A percentile compares a stretch with the other conserved stretches of the same genome.
Evolutionary conservation across 2,329 filamentous ascomycete genomes (phyloP).

Genomic region (Colletotrichum siamense): DNA sequence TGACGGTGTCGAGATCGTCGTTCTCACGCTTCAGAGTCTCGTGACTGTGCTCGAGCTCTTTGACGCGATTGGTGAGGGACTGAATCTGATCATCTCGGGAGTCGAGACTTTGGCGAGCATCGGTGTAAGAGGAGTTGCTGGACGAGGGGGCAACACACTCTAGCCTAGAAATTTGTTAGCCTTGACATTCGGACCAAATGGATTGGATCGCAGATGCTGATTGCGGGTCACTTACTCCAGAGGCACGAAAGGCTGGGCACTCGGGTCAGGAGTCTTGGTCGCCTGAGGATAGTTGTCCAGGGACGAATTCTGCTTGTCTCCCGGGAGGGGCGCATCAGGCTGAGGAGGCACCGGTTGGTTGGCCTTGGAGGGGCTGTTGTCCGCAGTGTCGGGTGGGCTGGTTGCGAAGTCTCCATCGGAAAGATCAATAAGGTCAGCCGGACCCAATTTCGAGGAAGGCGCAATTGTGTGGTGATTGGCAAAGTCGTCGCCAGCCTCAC

Average conservation of each 20-base stretch:
- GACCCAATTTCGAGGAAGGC: background rate
- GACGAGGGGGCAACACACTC: background rate
- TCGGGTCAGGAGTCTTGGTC: background rate
- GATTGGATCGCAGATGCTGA: background rate
- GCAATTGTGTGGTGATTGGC: background rate
- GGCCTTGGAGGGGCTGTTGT: background rate
- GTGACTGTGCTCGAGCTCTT: background rate
- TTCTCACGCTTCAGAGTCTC: constrained; percentile 5
- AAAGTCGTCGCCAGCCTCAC: background rate
- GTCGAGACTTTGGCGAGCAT: background rate
- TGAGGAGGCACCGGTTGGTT: background rate
- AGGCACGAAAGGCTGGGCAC: background rate
- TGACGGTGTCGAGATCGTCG: background rate
- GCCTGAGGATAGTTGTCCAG: background rate
- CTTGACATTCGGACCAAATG: background rate
- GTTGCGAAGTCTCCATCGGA: background rate
- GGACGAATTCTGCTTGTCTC: background rate
- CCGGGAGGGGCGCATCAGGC: background rate
- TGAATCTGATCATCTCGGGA: background rate
- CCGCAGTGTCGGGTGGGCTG: background rate
- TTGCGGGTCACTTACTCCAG: background rate
- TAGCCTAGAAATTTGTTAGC: background rate
- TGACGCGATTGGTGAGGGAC: background rate
- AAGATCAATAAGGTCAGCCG: constrained; percentile 8
- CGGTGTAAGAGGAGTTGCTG: background rate